Conservation (phyloP, 805 yeast genomes). For the Metschnikowia santaceciliae region DNA sequence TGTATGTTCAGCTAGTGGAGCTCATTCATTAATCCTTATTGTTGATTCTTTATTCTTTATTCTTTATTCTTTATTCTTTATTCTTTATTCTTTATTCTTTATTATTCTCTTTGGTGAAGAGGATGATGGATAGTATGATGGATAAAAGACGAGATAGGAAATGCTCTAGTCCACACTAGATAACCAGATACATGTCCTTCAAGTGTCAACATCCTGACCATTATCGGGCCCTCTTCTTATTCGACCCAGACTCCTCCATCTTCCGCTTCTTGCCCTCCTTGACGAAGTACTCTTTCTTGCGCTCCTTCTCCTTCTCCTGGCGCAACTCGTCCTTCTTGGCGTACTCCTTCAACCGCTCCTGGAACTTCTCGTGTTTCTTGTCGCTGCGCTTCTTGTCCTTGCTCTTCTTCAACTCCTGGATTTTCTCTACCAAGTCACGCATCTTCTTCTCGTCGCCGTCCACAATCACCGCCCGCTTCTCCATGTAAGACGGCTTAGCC, state of each 20-base stretch:
- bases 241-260: slow-evolving; percentile 26
- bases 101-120: too few species aligned
- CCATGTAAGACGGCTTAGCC: slow-evolving; percentile 72
- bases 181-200: too few species aligned
- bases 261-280: slow-evolving; percentile 62
- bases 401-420: slow-evolving; percentile 78
- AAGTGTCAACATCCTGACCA: too few species aligned
- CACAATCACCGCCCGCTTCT: slow-evolving; percentile 88
- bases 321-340: slow-evolving; percentile 71
- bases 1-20: too few species aligned
- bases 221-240: slow-evolving; percentile 20
- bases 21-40: too few species aligned
- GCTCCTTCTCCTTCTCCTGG: slow-evolving; percentile 71
- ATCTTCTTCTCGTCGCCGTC: slow-evolving; percentile 94
- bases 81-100: too few species aligned
- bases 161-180: too few species aligned
- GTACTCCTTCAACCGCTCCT: slow-evolving; percentile 66
- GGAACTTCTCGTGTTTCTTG: slow-evolving; percentile 73
- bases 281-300: slow-evolving; percentile 83
- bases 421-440: slow-evolving; percentile 80
- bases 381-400: slow-evolving; percentile 74
- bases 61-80: too few species aligned
- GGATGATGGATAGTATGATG: too few species aligned
- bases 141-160: too few species aligned
- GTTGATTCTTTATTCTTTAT: too few species aligned